These are phyloP conservation scores for Haematococcus lacustris DNA, from an alignment of 139 green algal genomes.

Conservation along the genomic window DNA sequence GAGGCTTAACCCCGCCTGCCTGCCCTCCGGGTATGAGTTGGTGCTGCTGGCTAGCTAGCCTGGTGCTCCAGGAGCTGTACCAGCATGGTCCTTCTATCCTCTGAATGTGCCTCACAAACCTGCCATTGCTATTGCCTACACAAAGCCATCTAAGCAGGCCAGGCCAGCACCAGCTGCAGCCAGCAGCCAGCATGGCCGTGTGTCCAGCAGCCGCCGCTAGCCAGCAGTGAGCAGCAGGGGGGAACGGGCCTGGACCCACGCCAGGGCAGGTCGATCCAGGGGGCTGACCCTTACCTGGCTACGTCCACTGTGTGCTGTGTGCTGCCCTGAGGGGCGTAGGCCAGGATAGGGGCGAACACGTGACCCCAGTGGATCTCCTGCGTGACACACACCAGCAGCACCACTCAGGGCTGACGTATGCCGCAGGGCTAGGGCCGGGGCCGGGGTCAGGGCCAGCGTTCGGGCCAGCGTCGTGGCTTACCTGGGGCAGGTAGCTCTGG, in stretches of 20 bases:
- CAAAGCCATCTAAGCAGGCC: not conserved
- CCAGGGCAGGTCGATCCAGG: not conserved
- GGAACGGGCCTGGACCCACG: not conserved
- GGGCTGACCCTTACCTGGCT: slow-evolving; percentile 24
- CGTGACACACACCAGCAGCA: not conserved
- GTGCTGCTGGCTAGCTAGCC: too few relatives aligned
- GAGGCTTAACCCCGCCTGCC: not conserved
- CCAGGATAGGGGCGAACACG: slow-evolving; percentile 52
- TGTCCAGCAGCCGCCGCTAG: not conserved
- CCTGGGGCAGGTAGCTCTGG: slow-evolving; percentile 63
- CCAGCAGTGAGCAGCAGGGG: not conserved
- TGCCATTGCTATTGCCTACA: not conserved
- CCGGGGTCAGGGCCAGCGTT: too few relatives aligned
- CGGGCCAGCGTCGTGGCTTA: not conserved
- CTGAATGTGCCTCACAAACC: not conserved
- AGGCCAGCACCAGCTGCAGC: not conserved
- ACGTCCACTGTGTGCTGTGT: slow-evolving; percentile 61
- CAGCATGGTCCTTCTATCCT: not conserved
- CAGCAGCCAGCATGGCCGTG: not conserved
- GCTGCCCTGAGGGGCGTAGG: slow-evolving; percentile 16
- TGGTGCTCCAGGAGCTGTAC: too few relatives aligned
- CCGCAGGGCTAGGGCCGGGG: too few relatives aligned
- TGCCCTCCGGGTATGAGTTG: not conserved
- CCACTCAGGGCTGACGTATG: too few relatives aligned
- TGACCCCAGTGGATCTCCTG: slow-evolving; percentile 76